Conservation (phyloP, 2,329 filamentous ascomycete species). For the Pseudopithomyces maydicus region DNA sequence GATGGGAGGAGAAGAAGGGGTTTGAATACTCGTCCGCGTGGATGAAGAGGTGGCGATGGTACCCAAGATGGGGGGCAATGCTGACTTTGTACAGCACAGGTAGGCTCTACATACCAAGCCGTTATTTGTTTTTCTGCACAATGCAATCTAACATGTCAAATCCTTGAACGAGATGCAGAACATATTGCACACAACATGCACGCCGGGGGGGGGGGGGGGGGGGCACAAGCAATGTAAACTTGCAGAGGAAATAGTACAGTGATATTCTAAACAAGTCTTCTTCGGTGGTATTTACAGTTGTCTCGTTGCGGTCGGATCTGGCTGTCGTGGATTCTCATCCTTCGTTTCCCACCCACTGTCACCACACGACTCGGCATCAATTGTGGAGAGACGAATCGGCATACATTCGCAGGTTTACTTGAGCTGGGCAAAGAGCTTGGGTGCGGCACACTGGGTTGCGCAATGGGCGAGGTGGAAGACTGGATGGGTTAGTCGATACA, state of each 20-base stretch:
- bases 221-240: background rate
- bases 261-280: slow-evolving; percentile 44
- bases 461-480: slow-evolving; percentile 99
- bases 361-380: slow-evolving; percentile 18
- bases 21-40: slow-evolving; percentile 24
- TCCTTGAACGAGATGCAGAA: background rate
- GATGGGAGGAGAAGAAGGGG: slow-evolving; percentile 18
- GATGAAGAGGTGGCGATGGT: background rate
- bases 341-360: slow-evolving; percentile 20
- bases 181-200: background rate
- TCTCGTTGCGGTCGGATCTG: slow-evolving; percentile 31
- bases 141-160: background rate
- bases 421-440: slow-evolving; percentile 91
- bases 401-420: slow-evolving; percentile 65
- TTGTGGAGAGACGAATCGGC: slow-evolving; percentile 15
- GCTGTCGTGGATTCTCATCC: slow-evolving; percentile 19
- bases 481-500: slow-evolving; percentile 45
- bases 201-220: too few species aligned
- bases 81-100: background rate
- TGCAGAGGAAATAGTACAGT: slow-evolving; percentile 38
- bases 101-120: too few species aligned
- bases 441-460: slow-evolving; percentile 88
- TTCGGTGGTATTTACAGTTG: slow-evolving; percentile 41
- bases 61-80: background rate
- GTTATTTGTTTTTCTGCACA: background rate